These are phyloP conservation scores for Fusarium gaditjirri DNA, from an alignment of 2,329 filamentous ascomycete genomes.

Conservation along the genomic window DNA sequence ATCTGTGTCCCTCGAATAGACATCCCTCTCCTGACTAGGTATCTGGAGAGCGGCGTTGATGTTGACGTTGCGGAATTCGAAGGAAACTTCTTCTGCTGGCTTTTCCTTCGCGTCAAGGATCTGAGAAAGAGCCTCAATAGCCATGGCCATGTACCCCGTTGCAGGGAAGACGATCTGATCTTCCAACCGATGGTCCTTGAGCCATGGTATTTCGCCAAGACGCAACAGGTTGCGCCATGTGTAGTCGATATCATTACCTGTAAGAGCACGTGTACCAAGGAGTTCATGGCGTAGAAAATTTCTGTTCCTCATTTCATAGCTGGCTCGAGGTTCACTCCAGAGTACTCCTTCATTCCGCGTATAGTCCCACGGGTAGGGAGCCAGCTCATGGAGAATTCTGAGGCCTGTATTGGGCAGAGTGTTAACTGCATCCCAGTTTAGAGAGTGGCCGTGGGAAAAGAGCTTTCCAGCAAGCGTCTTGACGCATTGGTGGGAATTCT, in stretches of 20 bases:
- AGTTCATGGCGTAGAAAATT: background rate
- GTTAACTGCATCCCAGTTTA: background rate
- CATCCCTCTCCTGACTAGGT: background rate
- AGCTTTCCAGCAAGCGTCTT: background rate
- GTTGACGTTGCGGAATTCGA: background rate
- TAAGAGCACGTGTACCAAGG: fast-evolving
- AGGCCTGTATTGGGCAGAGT: background rate
- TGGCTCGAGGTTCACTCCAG: background rate
- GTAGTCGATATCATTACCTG: background rate
- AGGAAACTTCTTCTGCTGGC: fast-evolving
- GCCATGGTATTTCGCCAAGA: background rate
- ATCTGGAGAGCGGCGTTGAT: background rate
- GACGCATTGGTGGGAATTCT: background rate
- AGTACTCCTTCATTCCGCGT: background rate
- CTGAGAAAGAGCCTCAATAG: background rate
- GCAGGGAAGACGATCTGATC: background rate
- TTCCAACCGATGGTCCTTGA: background rate
- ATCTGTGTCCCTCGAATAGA: background rate
- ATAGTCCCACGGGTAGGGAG: background rate
- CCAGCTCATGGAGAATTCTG: background rate
- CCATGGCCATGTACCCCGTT: background rate
- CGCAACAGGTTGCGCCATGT: background rate
- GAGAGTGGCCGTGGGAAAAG: background rate
- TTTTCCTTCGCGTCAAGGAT: background rate
- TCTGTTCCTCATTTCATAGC: background rate